A percentile compares a stretch with the other conserved stretches of the same genome.
phyloP scores from a whole-genome alignment of 768 basidiomycete species.

The Leccinum rimulosum region DNA sequence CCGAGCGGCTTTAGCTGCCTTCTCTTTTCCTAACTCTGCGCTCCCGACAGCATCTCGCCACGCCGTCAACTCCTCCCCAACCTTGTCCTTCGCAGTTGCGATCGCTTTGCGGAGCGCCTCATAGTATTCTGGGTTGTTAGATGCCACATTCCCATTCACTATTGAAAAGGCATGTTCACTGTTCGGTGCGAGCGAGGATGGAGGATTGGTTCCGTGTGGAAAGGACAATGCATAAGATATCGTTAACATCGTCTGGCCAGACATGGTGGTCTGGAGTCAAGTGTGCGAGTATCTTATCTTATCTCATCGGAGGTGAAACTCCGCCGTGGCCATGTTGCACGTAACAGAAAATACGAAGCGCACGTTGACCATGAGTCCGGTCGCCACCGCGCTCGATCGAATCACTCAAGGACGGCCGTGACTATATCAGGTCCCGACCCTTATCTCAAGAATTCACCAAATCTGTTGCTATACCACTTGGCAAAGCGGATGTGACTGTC shows the following conservation, averaged over 20 bases:
- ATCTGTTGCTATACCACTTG: constrained; percentile 50
- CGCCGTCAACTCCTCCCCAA: constrained; percentile 67
- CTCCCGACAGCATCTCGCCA: constrained; percentile 77
- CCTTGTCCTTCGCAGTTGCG: constrained; percentile 45
- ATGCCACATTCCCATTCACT: constrained; percentile 16
- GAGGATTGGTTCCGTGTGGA: constrained; percentile 16
- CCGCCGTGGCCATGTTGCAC: constrained; percentile 84
- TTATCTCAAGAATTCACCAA: constrained; percentile 54
- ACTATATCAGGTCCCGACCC: constrained; percentile 72
- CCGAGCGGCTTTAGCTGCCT: constrained; percentile 37
- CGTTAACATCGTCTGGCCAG: constrained; percentile 14
- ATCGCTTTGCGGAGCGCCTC: constrained; percentile 47
- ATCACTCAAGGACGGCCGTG: constrained; percentile 88
- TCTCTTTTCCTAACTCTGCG: constrained; percentile 60
- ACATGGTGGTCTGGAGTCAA: constrained; percentile 13
- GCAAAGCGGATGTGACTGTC: constrained; percentile 28
- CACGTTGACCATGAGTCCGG: constrained; percentile 80
- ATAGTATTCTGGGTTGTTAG: constrained; percentile 41
- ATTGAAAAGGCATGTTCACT: constrained; percentile 27
- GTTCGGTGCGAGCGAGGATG: constrained; percentile 21
- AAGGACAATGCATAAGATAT: constrained; percentile 23
- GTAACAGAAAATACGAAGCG: constrained; percentile 60
- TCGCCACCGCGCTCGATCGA: constrained; percentile 71
- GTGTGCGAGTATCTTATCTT: constrained; percentile 7
- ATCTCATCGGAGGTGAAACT: constrained; percentile 72